Conservation (phyloP, 257 asterid species). For the Primulina eburnea region DNA sequence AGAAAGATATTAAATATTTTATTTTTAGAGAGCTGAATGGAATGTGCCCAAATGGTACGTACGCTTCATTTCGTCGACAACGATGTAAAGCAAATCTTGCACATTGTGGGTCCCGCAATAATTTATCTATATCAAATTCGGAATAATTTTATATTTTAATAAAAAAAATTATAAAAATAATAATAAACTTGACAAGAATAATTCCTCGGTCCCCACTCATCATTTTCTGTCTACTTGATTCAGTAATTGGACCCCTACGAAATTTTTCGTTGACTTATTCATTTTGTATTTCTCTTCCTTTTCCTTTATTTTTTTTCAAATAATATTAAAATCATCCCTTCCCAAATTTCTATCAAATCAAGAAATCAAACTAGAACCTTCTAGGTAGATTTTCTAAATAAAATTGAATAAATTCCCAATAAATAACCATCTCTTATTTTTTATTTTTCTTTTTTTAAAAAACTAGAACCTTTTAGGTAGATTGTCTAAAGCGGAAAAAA, state of each 20-base stretch:
- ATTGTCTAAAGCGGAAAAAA: no score
- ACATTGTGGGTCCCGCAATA: not conserved
- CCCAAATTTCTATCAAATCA: not conserved
- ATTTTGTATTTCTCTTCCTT: no score
- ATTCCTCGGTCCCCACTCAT: not conserved
- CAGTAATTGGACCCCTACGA: not conserved
- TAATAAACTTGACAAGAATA: not conserved
- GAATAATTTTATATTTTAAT: not conserved
- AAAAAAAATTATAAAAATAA: no score
- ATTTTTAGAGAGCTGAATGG: not conserved
- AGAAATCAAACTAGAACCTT: not conserved
- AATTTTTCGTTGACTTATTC: not conserved
- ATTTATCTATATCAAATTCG: no score
- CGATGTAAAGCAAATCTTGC: constrained; percentile 1
- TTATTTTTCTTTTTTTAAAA: no score
- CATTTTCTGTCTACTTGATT: constrained; percentile 1
- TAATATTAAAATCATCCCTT: no score
- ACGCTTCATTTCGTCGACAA: not conserved
- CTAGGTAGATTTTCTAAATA: no score
- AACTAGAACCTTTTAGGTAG: no score
- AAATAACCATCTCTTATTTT: no score
- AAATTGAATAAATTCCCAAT: no score
- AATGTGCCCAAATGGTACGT: not conserved
- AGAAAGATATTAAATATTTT: no score
- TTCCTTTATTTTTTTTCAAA: no score